Evolutionary conservation across 495 filamentous ascomycete genomes (phyloP).

Genomic region (Aspergillus carlsbadensis): DNA sequence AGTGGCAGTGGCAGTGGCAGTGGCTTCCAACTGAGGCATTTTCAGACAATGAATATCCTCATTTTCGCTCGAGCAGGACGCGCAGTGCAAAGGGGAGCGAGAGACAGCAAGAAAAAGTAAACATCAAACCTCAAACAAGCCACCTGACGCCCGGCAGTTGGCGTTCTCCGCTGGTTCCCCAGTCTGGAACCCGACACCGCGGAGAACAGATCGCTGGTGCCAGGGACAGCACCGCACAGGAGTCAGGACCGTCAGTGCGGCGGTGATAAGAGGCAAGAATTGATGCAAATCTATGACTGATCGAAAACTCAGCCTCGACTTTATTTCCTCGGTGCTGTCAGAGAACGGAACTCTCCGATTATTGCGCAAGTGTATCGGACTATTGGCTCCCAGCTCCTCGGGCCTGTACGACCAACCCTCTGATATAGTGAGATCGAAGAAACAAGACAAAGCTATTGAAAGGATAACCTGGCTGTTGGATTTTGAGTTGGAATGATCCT

Average conservation of each 20-base stretch:
- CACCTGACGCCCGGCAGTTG: slow-evolving; percentile 16
- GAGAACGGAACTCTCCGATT: slow-evolving; percentile 12
- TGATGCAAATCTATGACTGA: slow-evolving; percentile 16
- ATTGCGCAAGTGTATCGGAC: neutral
- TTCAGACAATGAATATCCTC: neutral
- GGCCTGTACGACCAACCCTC: neutral
- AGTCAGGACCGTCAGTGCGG: neutral
- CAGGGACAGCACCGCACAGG: slow-evolving; percentile 7
- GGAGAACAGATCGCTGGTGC: slow-evolving; percentile 12
- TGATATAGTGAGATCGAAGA: neutral
- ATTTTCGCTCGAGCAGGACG: neutral
- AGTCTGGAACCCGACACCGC: slow-evolving; percentile 12
- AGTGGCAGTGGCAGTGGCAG: neutral
- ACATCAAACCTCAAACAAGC: slow-evolving; percentile 15
- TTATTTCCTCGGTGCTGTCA: neutral
- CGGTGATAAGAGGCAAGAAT: neutral
- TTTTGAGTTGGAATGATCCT: slow-evolving; percentile 9
- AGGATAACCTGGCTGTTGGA: neutral
- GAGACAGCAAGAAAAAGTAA: slow-evolving; percentile 11
- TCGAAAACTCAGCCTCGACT: neutral
- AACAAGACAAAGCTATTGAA: neutral
- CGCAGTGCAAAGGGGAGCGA: neutral
- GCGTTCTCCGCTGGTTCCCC: slow-evolving; percentile 18
- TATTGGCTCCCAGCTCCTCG: slow-evolving; percentile 6
- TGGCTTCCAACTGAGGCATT: neutral